A percentile compares a stretch with the other conserved stretches of the same genome.
Evolutionary conservation across 108 stramenopile species (phyloP).

Genomic region (Cyclotella kingstonii): DNA sequence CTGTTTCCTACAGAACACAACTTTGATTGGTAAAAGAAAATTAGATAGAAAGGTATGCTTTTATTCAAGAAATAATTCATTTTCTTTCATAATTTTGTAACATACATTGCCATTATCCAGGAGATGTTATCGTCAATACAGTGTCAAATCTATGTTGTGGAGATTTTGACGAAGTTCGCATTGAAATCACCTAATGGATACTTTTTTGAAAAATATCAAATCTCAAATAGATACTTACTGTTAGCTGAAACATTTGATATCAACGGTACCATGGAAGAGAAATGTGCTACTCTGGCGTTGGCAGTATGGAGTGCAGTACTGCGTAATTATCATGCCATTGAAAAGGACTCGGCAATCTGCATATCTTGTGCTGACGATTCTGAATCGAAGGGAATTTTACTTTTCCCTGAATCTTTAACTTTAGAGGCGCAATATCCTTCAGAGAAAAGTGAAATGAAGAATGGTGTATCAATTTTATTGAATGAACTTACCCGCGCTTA

Average conservation of each 20-base stretch:
- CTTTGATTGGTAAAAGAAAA: conserved; percentile 18
- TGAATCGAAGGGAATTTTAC: conserved; percentile 18
- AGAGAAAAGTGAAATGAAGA: background rate
- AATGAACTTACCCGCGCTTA: conserved; percentile 29
- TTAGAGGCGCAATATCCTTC: conserved; percentile 3
- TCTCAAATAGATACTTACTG: conserved; percentile 30
- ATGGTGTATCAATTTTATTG: conserved; percentile 14
- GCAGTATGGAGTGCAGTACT: conserved; percentile 20
- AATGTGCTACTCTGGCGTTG: conserved; percentile 21
- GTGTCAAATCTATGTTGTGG: conserved; percentile 25
- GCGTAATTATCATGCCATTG: conserved; percentile 9
- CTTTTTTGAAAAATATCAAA: conserved; percentile 37
- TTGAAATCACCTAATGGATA: conserved; percentile 11
- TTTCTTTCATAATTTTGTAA: background rate
- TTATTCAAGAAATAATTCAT: background rate
- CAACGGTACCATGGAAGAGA: conserved; percentile 18
- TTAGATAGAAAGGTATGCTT: conserved; percentile 16
- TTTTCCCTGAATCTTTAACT: conserved; percentile 19
- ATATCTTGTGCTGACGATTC: conserved; percentile 2
- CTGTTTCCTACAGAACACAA: conserved; percentile 16
- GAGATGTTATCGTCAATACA: conserved; percentile 21
- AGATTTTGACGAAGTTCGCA: conserved; percentile 27
- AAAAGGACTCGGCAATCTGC: background rate
- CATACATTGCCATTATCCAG: background rate
- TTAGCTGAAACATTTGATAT: conserved; percentile 26